Percentiles rank a stretch among this genome's conserved stretches.
Evolutionary conservation across 2,329 filamentous ascomycete genomes (phyloP).

Genomic region (Hypomyces perniciosus): DNA sequence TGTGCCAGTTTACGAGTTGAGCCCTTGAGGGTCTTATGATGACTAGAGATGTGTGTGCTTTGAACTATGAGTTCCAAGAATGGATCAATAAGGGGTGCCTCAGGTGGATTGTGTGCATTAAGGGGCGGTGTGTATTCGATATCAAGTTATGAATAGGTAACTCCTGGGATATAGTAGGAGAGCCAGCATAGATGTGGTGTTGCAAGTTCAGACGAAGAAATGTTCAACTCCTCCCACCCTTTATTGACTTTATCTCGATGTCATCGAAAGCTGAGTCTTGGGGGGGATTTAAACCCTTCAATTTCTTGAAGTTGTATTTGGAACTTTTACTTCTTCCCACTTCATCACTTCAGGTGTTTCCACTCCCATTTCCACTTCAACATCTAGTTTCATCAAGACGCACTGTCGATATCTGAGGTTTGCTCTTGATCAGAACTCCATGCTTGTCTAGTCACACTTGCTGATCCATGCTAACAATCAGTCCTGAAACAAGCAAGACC

Average conservation of each 20-base stretch:
- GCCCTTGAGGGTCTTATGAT: too few species aligned
- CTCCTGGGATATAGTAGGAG: not conserved
- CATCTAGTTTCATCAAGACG: not conserved
- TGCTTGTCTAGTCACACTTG: too few species aligned
- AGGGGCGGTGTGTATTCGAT: not conserved
- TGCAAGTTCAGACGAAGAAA: not conserved
- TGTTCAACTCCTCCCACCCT: not conserved
- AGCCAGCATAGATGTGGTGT: not conserved
- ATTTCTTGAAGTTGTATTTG: not conserved
- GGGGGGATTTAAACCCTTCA: too few species aligned
- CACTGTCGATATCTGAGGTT: not conserved
- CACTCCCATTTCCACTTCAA: not conserved
- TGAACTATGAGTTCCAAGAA: too few species aligned
- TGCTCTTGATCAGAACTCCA: too few species aligned
- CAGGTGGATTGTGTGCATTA: too few species aligned
- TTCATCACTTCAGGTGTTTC: not conserved
- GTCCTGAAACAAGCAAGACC: too few species aligned
- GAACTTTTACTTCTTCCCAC: not conserved
- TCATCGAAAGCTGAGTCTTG: too few species aligned
- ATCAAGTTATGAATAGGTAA: not conserved
- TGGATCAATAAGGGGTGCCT: too few species aligned
- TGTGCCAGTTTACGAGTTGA: too few species aligned
- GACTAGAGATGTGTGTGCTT: too few species aligned
- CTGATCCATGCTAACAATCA: too few species aligned
- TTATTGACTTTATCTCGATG: not conserved